Evolutionary conservation across 2,329 filamentous ascomycete species (phyloP).

Genomic region (Paecilomyces formosus): DNA sequence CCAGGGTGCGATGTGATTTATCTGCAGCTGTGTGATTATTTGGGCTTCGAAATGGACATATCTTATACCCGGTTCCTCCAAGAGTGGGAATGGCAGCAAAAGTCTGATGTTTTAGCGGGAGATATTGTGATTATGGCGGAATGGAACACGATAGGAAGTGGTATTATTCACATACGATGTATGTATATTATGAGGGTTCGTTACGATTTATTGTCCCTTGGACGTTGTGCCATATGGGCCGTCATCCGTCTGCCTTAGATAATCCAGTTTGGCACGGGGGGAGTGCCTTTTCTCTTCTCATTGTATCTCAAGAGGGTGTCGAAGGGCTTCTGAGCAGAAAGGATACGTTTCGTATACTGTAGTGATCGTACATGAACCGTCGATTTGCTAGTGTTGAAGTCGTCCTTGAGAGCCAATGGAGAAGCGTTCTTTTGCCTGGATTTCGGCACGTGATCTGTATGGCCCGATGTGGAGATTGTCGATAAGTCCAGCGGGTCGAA

Average conservation of each 20-base stretch:
- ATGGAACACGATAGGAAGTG: neutral
- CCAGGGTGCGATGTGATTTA: constrained; percentile 6
- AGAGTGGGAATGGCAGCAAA: neutral
- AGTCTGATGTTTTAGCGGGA: neutral
- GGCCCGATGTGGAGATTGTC: neutral
- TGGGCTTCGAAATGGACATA: neutral
- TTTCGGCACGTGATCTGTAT: neutral
- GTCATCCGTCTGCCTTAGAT: neutral
- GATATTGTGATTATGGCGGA: neutral
- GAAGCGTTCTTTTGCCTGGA: neutral
- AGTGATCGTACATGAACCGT: neutral
- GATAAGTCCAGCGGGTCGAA: neutral
- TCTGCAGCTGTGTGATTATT: neutral
- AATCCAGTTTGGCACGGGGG: neutral
- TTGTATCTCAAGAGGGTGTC: neutral
- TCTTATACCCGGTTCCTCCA: neutral
- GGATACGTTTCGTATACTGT: neutral
- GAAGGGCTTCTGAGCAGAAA: neutral
- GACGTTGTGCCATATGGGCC: neutral
- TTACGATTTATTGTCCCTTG: neutral
- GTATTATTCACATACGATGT: neutral
- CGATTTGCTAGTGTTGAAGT: neutral
- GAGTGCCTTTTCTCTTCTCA: neutral
- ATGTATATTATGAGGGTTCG: neutral
- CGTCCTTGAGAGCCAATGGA: no score